Conservation (phyloP, 2,329 filamentous ascomycete genomes). For the Microdochium trichocladiopsis region DNA sequence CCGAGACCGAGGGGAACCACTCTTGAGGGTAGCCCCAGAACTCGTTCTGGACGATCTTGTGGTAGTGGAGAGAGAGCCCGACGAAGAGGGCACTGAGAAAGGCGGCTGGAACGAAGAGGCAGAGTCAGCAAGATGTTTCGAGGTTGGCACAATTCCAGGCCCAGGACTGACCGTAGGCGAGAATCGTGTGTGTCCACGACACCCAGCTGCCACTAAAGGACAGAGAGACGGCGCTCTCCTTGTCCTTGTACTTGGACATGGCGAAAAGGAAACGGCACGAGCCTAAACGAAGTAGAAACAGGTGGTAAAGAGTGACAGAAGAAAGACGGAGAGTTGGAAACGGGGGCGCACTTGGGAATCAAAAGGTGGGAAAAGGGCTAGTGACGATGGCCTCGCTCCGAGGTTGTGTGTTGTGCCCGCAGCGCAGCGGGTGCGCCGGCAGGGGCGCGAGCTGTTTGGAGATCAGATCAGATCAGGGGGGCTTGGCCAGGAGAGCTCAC, state of each 20-base stretch:
- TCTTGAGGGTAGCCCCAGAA: slow-evolving; percentile 90
- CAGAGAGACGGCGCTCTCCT: slow-evolving; percentile 51
- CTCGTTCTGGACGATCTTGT: slow-evolving; percentile 97
- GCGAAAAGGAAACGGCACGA: slow-evolving; percentile 2
- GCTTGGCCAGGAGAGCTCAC: not conserved
- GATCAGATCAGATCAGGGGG: no score
- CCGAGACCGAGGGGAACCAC: slow-evolving; percentile 94
- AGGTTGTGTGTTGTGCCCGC: not conserved
- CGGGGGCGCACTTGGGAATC: not conserved
- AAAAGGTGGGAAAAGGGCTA: not conserved
- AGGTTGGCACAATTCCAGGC: not conserved
- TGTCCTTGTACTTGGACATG: slow-evolving; percentile 52
- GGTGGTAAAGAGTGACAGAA: slow-evolving; percentile 1
- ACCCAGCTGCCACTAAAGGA: slow-evolving; percentile 83
- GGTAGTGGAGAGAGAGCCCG: slow-evolving; percentile 77
- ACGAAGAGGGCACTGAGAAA: slow-evolving; percentile 82
- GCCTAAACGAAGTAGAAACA: not conserved
- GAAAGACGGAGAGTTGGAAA: not conserved
- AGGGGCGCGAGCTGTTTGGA: not conserved
- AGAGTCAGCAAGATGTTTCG: not conserved
- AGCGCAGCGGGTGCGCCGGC: not conserved
- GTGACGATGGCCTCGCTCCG: not conserved
- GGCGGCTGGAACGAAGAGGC: slow-evolving; percentile 45
- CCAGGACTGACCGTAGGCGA: slow-evolving; percentile 64
- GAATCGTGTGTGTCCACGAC: slow-evolving; percentile 75